phyloP scores from a whole-genome alignment of 2,329 filamentous ascomycete genomes.

The Daldinia eschscholtzii region DNA sequence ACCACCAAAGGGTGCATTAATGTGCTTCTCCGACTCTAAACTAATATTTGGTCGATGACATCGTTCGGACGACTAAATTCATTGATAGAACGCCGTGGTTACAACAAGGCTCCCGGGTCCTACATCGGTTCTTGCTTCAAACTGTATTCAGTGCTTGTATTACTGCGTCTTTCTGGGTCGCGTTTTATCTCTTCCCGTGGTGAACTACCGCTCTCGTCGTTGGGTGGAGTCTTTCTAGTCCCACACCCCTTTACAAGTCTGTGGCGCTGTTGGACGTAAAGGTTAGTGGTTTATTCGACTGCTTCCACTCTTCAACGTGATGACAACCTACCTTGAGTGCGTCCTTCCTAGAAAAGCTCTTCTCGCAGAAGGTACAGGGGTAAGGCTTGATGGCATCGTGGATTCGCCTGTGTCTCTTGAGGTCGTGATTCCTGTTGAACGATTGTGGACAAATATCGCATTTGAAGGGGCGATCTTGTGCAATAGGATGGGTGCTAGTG shows the following conservation, averaged over 20 bases:
- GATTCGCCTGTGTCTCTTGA: slow-evolving; percentile 96
- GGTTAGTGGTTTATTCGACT: slow-evolving; percentile 36
- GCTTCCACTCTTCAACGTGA: background rate
- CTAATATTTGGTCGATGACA: slow-evolving; percentile 14
- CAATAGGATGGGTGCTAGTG: slow-evolving; percentile 61
- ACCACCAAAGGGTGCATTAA: slow-evolving; percentile 2
- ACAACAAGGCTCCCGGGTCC: background rate
- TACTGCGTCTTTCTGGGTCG: slow-evolving; percentile 32
- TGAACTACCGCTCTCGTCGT: slow-evolving; percentile 41
- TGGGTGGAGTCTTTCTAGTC: slow-evolving; percentile 51
- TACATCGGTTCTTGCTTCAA: slow-evolving; percentile 43
- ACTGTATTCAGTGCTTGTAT: slow-evolving; percentile 13
- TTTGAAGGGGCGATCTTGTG: slow-evolving; percentile 87
- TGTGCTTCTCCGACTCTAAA: slow-evolving; percentile 6
- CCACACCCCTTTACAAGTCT: slow-evolving; percentile 75
- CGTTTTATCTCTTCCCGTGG: slow-evolving; percentile 44
- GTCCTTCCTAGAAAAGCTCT: slow-evolving; percentile 97
- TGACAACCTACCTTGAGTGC: slow-evolving; percentile 83
- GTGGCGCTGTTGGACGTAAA: slow-evolving; percentile 63
- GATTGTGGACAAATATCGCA: slow-evolving; percentile 93
- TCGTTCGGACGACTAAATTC: slow-evolving; percentile 3
- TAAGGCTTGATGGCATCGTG: slow-evolving; percentile 96
- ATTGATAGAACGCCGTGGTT: background rate
- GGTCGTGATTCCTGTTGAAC: slow-evolving; percentile 95
- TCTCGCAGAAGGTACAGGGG: slow-evolving; percentile 90